Percentiles rank a stretch among this genome's conserved stretches.
Conservation (phyloP, 2,329 filamentous ascomycete genomes). For the Domatiomyces catenatus region DNA sequence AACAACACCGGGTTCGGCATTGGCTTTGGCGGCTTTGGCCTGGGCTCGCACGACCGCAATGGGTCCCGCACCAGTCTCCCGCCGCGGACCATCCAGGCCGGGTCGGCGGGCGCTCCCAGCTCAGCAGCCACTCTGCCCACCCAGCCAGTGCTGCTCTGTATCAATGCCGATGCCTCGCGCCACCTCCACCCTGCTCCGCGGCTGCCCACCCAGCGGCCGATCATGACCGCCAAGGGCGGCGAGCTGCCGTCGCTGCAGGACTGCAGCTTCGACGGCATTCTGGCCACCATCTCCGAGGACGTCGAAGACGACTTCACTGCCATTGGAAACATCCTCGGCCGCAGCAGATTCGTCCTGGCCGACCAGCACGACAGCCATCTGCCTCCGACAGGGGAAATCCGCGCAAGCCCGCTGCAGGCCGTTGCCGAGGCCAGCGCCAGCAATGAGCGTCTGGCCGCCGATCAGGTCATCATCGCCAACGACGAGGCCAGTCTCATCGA, state of each 20-base stretch:
- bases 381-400: slow-evolving; percentile 45
- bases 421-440: slow-evolving; percentile 30
- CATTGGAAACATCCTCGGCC: slow-evolving; percentile 48
- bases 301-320: slow-evolving; percentile 43
- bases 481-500: slow-evolving; percentile 26
- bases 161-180: slow-evolving; percentile 26
- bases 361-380: slow-evolving; percentile 49
- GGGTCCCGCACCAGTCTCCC: slow-evolving; percentile 13
- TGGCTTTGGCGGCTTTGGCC: not conserved
- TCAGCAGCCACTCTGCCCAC: slow-evolving; percentile 21
- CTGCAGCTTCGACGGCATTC: slow-evolving; percentile 41
- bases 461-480: slow-evolving; percentile 24
- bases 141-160: slow-evolving; percentile 30
- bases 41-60: slow-evolving; percentile 8
- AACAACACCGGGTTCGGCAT: slow-evolving; percentile 1
- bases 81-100: slow-evolving; percentile 5
- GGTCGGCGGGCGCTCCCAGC: slow-evolving; percentile 13
- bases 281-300: slow-evolving; percentile 42
- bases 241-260: slow-evolving; percentile 34
- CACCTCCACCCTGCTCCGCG: slow-evolving; percentile 20
- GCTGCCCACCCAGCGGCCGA: slow-evolving; percentile 19
- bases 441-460: slow-evolving; percentile 23
- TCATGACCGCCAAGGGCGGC: slow-evolving; percentile 18
- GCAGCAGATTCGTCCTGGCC: slow-evolving; percentile 44
- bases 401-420: slow-evolving; percentile 24